Conservation (phyloP, 2,329 filamentous ascomycete species). For the Penicillium sp. region DNA sequence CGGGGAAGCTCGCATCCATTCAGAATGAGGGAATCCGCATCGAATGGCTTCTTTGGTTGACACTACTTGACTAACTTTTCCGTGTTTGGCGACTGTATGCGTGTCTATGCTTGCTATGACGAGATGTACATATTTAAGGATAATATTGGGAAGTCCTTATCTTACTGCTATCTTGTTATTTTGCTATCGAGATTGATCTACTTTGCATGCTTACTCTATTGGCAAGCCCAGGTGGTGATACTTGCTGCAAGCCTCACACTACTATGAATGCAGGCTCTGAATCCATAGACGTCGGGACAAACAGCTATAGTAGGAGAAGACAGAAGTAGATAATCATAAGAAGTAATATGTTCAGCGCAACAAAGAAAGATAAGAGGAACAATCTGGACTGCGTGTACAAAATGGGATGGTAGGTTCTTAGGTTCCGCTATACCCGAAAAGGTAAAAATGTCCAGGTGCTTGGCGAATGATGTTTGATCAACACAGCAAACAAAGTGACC, state of each 20-base stretch:
- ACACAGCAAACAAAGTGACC: neutral
- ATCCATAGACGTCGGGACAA: neutral
- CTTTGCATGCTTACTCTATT: neutral
- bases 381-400: conserved; percentile 12
- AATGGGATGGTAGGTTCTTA: conserved; percentile 19
- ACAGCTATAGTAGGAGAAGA: neutral
- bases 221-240: neutral
- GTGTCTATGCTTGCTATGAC: conserved; percentile 3
- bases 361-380: neutral
- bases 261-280: neutral
- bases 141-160: neutral
- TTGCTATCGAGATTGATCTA: neutral
- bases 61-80: conserved; percentile 21
- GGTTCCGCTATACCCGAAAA: conserved; percentile 24
- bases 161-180: neutral
- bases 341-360: neutral
- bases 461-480: conserved; percentile 1
- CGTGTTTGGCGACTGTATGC: conserved; percentile 27
- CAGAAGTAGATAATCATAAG: neutral
- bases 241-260: neutral
- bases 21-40: conserved; percentile 5
- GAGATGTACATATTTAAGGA: neutral
- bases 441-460: conserved; percentile 34
- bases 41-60: conserved; percentile 16
- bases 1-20: conserved; percentile 17